Evolutionary conservation across 805 yeast species (phyloP), one percentile per base, ranked within the genome.

Genomic region (Nakazawaea pomicola): DNA sequence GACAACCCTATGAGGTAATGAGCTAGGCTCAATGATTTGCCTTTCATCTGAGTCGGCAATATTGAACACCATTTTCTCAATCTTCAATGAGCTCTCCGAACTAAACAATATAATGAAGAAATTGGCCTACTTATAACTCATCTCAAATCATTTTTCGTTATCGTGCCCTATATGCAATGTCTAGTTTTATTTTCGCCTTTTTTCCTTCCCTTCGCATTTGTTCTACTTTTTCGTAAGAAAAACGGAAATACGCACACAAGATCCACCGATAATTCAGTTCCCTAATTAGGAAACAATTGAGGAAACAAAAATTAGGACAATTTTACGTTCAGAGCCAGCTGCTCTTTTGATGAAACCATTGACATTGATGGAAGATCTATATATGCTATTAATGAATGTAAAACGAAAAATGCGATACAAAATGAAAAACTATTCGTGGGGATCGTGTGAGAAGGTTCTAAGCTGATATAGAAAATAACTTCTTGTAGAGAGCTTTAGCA

Each of bases 21-120:
- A 45, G 11, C 36, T 40, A n/a, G 47, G 56, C 10, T 50, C 55
- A n/a, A 56, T 41, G 1, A 51, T 55, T 23, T 34, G 34, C 41
- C 51, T 50, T 6, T 54, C 52, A 16, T 57, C 51, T 11, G 64
- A 56, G 38, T 64, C 66, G 44, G 64, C 48, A 16, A 68, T 67
- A 56, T 66, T 65, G 53, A 68, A 68, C 4, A 67, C 72, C 72
- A 68, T 67, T 6, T 11, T 32, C 12, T 11, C 10, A n/a, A 11
- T 20, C 7, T 32, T 32, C 23, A 19, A 32, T 3, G 7, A 24
- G 6, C 10, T 24, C 10, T 4, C 3, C 3, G 6, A 24, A n/a
- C n/a, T 24, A 23, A 11, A 5, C 15, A n/a, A 4, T 8, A 12
- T 14, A 14, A n/a, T 9, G 17, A 28, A 10, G 15, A 14, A 9